A percentile compares a stretch with the other conserved stretches of the same genome.
Evolutionary conservation across 2,329 filamentous ascomycete species (phyloP).

Genomic region (Penicillium nordicum): DNA sequence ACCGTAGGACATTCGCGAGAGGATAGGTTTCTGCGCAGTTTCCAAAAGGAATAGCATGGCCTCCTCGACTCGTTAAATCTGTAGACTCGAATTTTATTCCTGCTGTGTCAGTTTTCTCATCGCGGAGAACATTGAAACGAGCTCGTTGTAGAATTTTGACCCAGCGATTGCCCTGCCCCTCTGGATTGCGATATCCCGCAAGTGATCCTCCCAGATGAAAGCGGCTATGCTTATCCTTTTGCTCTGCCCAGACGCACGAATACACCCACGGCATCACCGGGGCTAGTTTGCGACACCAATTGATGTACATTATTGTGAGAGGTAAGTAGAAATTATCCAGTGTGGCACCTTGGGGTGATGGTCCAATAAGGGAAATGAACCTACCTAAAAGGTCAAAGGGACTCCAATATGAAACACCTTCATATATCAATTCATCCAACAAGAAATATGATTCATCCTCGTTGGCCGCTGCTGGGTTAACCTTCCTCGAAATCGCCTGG

Average conservation of each 20-base stretch:
- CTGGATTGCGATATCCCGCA: background rate
- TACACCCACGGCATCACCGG: background rate
- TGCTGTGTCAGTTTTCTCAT: background rate
- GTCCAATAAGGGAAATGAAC: background rate
- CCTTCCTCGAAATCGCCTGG: background rate
- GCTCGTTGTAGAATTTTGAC: background rate
- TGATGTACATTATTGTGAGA: background rate
- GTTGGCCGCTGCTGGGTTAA: background rate
- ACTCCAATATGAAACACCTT: background rate
- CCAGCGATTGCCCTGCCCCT: background rate
- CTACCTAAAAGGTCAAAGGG: background rate
- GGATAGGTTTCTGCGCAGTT: background rate
- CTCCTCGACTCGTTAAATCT: fast-evolving
- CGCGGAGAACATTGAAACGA: background rate
- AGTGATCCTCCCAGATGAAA: background rate
- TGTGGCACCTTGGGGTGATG: background rate
- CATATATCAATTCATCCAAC: background rate
- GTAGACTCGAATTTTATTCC: background rate
- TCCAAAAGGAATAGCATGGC: background rate
- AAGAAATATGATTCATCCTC: background rate
- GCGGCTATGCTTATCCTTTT: background rate
- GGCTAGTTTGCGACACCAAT: background rate
- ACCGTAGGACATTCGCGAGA: background rate
- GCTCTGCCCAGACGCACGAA: background rate
- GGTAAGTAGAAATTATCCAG: background rate